Percentiles rank a stretch among this genome's conserved stretches.
phyloP scores from a whole-genome alignment of 257 asterid genomes.

The Nicotiana undulata region DNA sequence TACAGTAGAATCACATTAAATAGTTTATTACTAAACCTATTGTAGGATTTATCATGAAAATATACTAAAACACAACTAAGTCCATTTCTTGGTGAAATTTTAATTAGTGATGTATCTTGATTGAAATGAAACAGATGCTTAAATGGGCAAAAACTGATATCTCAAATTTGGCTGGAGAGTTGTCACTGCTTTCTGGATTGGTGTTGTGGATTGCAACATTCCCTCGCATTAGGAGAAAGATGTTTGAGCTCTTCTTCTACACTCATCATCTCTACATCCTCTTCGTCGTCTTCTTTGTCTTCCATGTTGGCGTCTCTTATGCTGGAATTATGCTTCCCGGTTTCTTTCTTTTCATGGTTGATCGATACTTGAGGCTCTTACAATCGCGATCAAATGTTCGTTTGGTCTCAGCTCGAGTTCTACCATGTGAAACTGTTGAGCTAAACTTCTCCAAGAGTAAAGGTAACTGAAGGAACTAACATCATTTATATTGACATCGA shows the following conservation, averaged over 20 bases:
- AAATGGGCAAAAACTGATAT: conserved; percentile 54
- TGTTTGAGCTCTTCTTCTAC: conserved; percentile 80
- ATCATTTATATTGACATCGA: too few relatives aligned
- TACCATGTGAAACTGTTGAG: conserved; percentile 55
- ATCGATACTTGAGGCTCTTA: conserved; percentile 64
- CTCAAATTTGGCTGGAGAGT: conserved; percentile 73
- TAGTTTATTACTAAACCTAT: too few relatives aligned
- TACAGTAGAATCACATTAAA: not conserved
- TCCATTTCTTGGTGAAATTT: not conserved
- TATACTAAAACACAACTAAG: not conserved
- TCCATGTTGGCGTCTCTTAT: conserved; percentile 57
- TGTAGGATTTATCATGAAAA: not conserved
- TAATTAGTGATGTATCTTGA: not conserved
- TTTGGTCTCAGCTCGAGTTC: conserved; percentile 46
- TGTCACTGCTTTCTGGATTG: conserved; percentile 61
- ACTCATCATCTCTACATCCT: conserved; percentile 67
- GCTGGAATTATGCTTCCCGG: conserved; percentile 69
- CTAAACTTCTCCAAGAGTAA: conserved; percentile 62
- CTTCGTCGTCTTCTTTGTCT: conserved; percentile 61
- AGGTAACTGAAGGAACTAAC: conserved; percentile 23
- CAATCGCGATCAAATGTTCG: conserved; percentile 62
- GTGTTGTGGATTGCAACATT: conserved; percentile 58
- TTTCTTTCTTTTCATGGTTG: conserved; percentile 74
- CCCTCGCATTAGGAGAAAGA: conserved; percentile 59
- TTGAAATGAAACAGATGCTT: conserved; percentile 37